Evolutionary conservation across 345 rosid species (phyloP), one percentile per base, ranked within the genome.

Genomic region (Cardamine occulta): DNA sequence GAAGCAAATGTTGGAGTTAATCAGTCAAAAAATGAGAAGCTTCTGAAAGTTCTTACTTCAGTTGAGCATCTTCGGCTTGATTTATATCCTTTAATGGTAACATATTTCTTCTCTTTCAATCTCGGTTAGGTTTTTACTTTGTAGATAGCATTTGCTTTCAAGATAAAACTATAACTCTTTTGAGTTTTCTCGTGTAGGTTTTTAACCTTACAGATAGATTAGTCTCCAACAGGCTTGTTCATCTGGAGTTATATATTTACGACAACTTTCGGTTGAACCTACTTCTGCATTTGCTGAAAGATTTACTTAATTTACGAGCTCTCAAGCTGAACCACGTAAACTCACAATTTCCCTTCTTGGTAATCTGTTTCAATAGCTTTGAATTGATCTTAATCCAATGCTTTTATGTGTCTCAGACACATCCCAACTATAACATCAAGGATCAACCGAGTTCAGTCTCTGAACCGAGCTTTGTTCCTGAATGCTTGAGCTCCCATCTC

Each of bases 251-350:
- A 65, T 8, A 48, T n/a, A 34, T 17, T 29, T 59, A 24, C 57
- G 1, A 65, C 47, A 45, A 47, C 0, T 42, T 74, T 31, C 1
- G 15, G 8, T 32, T 48, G 2, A 32, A 74, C 32, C 49, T 65
- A n/a, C 37, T 74, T 21, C 1, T 66, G 18, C 10, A 48, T 26
- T 47, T 75, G 2, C 60, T 75, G 5, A 39, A 37, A 49, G 8
- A 59, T 18, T 26, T 4, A 7, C 79, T 62, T 67, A 67, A 18
- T 2, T 6, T 75, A 59, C 73, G 1, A 59, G 10, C 54, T 67
- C 79, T 75, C 62, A 67, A 75, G 49, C 28, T 74, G 2, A 34
- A 24, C 48, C 49, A 34, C 4, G 78, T 74, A 74, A 42, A 4
- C 15, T 40, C 35, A 21, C 14, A 65, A 5, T 62, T 17, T 9